Base-by-base conservation (phyloP, 371 early-diverging fungal genomes). In the Haplosporangium sp. region DNA sequence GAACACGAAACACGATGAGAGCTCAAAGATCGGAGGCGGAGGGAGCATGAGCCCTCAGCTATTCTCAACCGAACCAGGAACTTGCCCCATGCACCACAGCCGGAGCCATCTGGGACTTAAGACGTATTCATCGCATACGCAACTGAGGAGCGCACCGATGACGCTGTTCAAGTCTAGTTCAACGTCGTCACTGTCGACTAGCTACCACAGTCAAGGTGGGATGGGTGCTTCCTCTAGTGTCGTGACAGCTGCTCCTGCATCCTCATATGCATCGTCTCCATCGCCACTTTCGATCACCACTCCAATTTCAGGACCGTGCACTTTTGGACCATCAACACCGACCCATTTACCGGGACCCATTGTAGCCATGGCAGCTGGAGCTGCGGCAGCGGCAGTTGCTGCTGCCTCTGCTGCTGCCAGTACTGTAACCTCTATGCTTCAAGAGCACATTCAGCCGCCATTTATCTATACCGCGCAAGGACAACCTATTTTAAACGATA, bases 1-100 rank as follows among this genome's bases (percentile, higher is more conserved):
- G 55, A 68, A 38, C 14, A 68, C 64, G 6, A 9, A 64, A 50
- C 71, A 68, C 54, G 79, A 77, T 40, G 73, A 72, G 50, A 64
- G 68, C 14, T 60, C 79, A 2, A 71, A 72, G 21, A 68, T 77
- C 36, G 79, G 73, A 38, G 69, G 73, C 8, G 79, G 79, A 40
- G 79, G 72, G 10, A 68, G 16, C 50, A 62, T 67, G 29, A 76
- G 55, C 54, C n/a, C 67, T 1, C 36, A 47, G 46, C 14, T 59
- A 18, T 52, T 64, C 21, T 41, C 63, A 36, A 14, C 29, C 6
- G 20, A 37, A 20, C 53, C 53, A 6, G 37, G 46, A 57, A 59
- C 64, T 4, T 61, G 48, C 11, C 61, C 51, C 13, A 64, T 72
- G 67, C 76, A 74, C 42, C 53, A 56, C 45, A 64, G 71, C 42